These are phyloP conservation scores for Acanthamoeba culbertsoni DNA, from an alignment of 208 protist genomes.

Conservation along the genomic window DNA sequence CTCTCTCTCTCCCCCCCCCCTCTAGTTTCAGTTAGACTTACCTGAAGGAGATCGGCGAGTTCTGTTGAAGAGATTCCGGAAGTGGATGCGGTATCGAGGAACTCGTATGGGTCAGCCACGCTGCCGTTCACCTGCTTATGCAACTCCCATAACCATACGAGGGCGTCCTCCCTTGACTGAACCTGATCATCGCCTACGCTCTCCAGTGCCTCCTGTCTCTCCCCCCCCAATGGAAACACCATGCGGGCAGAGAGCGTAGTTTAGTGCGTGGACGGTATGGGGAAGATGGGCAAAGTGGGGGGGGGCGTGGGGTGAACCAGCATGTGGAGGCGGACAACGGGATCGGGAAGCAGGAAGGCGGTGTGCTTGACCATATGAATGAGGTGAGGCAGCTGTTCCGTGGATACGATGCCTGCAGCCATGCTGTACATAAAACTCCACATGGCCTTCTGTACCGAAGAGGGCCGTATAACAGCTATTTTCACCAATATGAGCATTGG, in stretches of 20 bases:
- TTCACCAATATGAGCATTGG: no score
- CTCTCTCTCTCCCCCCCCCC: no score
- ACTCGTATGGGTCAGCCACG: not conserved
- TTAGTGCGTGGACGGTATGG: not conserved
- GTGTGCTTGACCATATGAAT: constrained; percentile 3
- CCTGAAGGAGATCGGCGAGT: not conserved
- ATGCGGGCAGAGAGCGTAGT: not conserved
- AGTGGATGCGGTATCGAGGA: not conserved
- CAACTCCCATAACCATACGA: constrained; percentile 27
- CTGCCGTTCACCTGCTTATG: not conserved
- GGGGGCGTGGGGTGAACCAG: not conserved
- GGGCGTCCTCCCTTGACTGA: not conserved
- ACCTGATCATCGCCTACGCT: not conserved
- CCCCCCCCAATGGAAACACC: not conserved
- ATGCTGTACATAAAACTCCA: not conserved
- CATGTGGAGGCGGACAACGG: not conserved
- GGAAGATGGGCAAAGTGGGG: no score
- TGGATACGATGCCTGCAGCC: not conserved
- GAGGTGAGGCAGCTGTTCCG: not conserved
- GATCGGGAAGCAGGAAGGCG: not conserved
- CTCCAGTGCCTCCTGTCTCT: not conserved
- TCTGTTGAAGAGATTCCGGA: not conserved
- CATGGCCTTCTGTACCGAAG: not conserved
- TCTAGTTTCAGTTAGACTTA: no score
- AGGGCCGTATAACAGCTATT: not conserved